phyloP scores from a whole-genome alignment of 2,329 filamentous ascomycete genomes.

The Ceratocystis papillata region DNA sequence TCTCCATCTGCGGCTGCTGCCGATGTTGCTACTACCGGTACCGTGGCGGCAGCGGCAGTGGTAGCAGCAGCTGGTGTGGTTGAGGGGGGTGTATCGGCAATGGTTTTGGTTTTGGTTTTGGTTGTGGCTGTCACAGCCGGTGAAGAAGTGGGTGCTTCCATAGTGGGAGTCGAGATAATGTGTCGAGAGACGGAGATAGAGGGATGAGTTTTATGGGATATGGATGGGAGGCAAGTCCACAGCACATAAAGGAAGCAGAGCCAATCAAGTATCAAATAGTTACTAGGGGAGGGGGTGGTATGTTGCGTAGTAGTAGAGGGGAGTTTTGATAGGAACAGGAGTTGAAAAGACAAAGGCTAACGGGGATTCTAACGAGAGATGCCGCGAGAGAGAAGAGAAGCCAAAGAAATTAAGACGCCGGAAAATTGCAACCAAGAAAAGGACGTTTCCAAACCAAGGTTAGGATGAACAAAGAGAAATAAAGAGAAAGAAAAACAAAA shows the following conservation, averaged over 20 bases:
- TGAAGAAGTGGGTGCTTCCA: conserved; percentile 8
- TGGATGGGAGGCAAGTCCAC: neutral
- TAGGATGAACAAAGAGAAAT: neutral
- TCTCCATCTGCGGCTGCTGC: conserved; percentile 33
- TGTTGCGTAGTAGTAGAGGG: neutral
- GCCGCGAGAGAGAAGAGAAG: neutral
- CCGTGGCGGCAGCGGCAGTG: conserved; percentile 41
- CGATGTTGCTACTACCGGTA: conserved; percentile 24
- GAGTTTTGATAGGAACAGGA: neutral
- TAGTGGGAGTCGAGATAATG: neutral
- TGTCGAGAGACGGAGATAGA: neutral
- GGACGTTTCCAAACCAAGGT: neutral
- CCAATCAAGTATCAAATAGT: neutral
- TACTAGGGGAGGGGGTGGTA: neutral
- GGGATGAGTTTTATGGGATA: neutral
- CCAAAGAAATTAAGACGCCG: neutral
- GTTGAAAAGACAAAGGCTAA: neutral
- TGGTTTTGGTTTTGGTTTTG: neutral
- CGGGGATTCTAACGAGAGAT: neutral
- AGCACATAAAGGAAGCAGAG: neutral
- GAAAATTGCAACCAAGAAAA: neutral
- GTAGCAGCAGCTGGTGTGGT: conserved; percentile 30
- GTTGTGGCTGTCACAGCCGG: neutral
- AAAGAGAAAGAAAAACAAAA: neutral
- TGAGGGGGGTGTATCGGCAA: conserved; percentile 29